These are phyloP conservation scores for Primulina eburnea DNA, from an alignment of 257 asterid species.

Conservation along the genomic window DNA sequence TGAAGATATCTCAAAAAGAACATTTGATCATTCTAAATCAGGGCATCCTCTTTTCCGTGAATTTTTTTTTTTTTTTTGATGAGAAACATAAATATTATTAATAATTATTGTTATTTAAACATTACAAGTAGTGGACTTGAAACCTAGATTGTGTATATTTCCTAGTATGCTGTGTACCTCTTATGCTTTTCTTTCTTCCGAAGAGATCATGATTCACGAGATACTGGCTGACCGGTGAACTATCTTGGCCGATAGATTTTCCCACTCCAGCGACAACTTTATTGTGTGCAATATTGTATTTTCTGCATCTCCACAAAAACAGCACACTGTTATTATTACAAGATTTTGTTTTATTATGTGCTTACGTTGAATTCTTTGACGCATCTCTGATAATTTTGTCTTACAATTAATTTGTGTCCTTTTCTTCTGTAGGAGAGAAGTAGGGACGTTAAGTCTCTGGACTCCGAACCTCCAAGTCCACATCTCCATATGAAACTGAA, in stretches of 20 bases:
- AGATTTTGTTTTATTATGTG: not conserved
- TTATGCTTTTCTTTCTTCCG: not conserved
- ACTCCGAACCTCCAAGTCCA: constrained; percentile 74
- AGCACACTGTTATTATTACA: not conserved
- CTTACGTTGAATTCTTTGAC: not conserved
- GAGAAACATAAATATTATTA: too few species aligned
- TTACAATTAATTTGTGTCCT: constrained; percentile 5
- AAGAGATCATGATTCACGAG: not conserved
- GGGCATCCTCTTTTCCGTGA: constrained; percentile 1
- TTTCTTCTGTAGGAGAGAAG: constrained; percentile 65
- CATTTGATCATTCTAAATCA: constrained; percentile 10
- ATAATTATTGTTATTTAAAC: too few species aligned
- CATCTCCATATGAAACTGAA: constrained; percentile 58
- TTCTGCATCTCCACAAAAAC: not conserved
- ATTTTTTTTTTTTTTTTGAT: too few species aligned
- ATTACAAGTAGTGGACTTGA: too few species aligned
- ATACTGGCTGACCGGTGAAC: constrained; percentile 5
- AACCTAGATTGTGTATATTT: constrained; percentile 4
- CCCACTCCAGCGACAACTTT: not conserved
- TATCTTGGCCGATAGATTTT: constrained; percentile 12
- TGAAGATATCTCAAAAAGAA: constrained; percentile 8
- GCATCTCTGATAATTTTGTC: constrained; percentile 2
- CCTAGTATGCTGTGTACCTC: not conserved
- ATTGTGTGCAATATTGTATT: constrained; percentile 7
- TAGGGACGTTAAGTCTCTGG: constrained; percentile 67